phyloP scores from a whole-genome alignment of 139 green algal species.

The Chlorella sp. region DNA sequence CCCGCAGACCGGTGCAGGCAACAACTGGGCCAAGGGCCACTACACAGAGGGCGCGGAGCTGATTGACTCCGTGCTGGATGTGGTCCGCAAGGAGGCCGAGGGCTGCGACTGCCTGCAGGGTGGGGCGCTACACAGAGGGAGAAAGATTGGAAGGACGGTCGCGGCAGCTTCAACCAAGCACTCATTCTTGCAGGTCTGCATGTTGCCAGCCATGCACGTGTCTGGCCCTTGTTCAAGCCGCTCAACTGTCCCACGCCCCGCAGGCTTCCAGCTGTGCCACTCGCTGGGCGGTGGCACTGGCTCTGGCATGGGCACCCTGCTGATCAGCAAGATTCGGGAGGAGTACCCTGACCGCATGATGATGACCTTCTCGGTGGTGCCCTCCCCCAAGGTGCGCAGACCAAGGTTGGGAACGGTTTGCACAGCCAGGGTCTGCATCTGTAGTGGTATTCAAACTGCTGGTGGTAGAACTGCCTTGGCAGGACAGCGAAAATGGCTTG shows the following conservation, averaged over 20 bases:
- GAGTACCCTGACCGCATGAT: slow-evolving; percentile 98
- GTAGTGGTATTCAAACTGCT: too few species aligned
- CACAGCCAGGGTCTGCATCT: too few species aligned
- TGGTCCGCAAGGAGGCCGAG: slow-evolving; percentile 99
- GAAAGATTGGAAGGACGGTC: too few species aligned
- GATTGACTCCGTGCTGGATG: slow-evolving; percentile 98
- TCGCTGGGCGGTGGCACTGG: slow-evolving; percentile 97
- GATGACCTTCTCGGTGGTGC: slow-evolving; percentile 99
- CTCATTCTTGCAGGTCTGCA: too few species aligned
- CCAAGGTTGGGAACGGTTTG: too few species aligned
- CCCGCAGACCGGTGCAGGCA: slow-evolving; percentile 90
- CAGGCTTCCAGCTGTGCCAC: slow-evolving; percentile 97
- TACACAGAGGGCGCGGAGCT: slow-evolving; percentile 99
- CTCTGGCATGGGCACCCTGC: slow-evolving; percentile 94
- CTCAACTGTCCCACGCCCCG: background rate
- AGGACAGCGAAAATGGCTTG: too few species aligned
- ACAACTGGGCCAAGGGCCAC: slow-evolving; percentile 99
- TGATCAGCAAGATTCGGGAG: slow-evolving; percentile 94
- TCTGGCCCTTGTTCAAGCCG: too few species aligned
- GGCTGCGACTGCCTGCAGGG: slow-evolving; percentile 98
- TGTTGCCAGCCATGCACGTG: too few species aligned
- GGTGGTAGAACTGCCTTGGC: too few species aligned
- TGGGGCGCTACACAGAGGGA: slow-evolving; percentile 50
- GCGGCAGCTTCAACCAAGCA: too few species aligned
- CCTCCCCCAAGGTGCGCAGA: slow-evolving; percentile 90